These are phyloP conservation scores for Malbranchea cinnamomea DNA, from an alignment of 2,329 filamentous ascomycete genomes.

Conservation along the genomic window DNA sequence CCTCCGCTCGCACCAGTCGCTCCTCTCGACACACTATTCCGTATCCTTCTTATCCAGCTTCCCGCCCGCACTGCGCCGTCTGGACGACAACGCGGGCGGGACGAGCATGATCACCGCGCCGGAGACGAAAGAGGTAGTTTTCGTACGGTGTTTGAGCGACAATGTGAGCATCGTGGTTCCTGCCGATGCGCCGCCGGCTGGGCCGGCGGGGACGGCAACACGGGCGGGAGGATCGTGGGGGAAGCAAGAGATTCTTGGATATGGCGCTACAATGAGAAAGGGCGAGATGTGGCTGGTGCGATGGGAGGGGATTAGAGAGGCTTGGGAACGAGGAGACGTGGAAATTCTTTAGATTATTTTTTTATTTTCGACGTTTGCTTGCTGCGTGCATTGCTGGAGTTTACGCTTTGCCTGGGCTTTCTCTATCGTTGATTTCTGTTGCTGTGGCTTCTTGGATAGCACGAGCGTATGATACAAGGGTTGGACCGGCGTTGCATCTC, in stretches of 20 bases:
- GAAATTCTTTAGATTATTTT: constrained; percentile 23
- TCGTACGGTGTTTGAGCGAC: constrained; percentile 45
- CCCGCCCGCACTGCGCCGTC: constrained; percentile 59
- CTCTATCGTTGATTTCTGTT: too few species aligned
- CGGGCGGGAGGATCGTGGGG: constrained; percentile 13
- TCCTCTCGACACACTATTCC: constrained; percentile 73
- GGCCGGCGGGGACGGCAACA: constrained; percentile 13
- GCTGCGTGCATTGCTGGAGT: neutral
- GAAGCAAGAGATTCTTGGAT: constrained; percentile 10
- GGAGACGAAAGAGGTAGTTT: constrained; percentile 70
- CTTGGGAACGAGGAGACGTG: constrained; percentile 29
- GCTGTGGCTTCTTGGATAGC: too few species aligned
- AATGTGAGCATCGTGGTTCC: constrained; percentile 32
- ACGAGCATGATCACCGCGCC: constrained; percentile 86
- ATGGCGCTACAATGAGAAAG: constrained; percentile 31
- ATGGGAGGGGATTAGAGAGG: constrained; percentile 56
- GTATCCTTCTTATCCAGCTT: constrained; percentile 74
- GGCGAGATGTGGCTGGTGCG: constrained; percentile 54
- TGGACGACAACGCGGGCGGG: constrained; percentile 82
- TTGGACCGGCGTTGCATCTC: too few species aligned
- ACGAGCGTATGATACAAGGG: too few species aligned
- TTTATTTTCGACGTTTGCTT: constrained; percentile 4
- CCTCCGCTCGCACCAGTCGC: constrained; percentile 66
- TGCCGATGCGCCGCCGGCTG: constrained; percentile 16
- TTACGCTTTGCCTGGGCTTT: too few species aligned